Evolutionary conservation across 148 eudicot species (phyloP).

Genomic region (Chenopodium album): DNA sequence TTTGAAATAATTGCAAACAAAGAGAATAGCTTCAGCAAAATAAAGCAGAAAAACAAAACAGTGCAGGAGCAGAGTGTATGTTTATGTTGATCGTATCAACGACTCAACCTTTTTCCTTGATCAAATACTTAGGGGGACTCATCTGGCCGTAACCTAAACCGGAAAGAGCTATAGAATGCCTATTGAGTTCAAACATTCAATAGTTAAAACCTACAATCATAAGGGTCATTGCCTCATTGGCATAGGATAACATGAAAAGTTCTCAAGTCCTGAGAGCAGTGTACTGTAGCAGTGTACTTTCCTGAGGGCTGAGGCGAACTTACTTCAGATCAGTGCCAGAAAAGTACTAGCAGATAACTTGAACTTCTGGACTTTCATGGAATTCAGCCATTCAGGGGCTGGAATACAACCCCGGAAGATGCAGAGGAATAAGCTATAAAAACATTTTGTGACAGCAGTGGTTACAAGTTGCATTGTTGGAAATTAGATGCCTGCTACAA

Average conservation of each 20-base stretch:
- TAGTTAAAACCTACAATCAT: neutral
- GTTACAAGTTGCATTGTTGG: too few relatives aligned
- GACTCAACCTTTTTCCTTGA: neutral
- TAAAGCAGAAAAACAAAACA: neutral
- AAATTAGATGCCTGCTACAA: neutral
- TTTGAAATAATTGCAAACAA: neutral
- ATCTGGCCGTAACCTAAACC: neutral
- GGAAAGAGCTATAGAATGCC: neutral
- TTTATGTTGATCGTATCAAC: neutral
- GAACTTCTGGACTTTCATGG: constrained; percentile 58
- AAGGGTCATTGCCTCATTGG: neutral
- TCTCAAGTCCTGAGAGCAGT: neutral
- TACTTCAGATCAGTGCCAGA: constrained; percentile 39
- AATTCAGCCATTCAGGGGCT: constrained; percentile 39
- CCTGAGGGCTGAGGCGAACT: too few relatives aligned
- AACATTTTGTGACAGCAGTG: too few relatives aligned
- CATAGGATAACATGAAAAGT: neutral
- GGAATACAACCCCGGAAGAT: constrained; percentile 60
- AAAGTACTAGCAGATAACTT: constrained; percentile 77
- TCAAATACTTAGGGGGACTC: neutral
- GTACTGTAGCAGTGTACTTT: constrained; percentile 48
- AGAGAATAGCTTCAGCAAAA: neutral
- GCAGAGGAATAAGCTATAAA: too few relatives aligned
- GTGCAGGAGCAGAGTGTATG: neutral
- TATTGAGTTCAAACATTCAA: neutral